These are phyloP conservation scores for Xylariaceae sp. DNA, from an alignment of 2,329 filamentous ascomycete species.

Conservation along the genomic window DNA sequence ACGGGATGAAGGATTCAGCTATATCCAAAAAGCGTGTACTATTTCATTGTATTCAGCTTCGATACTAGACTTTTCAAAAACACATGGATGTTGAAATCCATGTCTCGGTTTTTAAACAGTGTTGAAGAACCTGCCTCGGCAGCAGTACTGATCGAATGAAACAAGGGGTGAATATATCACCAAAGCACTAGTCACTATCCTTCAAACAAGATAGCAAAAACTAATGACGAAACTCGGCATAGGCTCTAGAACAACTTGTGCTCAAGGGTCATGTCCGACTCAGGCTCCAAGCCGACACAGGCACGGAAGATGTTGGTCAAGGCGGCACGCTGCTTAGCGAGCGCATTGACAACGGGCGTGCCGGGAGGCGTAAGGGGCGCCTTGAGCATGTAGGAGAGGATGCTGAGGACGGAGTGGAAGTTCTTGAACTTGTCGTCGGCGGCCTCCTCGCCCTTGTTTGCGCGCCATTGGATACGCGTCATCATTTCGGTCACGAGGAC, in stretches of 20 bases:
- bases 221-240: neutral
- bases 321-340: conserved; percentile 92
- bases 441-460: conserved; percentile 46
- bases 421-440: conserved; percentile 68
- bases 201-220: neutral
- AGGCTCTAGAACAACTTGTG: conserved; percentile 79
- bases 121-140: conserved; percentile 13
- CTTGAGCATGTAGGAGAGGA: conserved; percentile 99
- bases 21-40: neutral
- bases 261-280: conserved; percentile 98
- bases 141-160: conserved; percentile 5
- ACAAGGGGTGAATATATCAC: no score
- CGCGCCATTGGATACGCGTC: conserved; percentile 94
- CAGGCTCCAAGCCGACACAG: conserved; percentile 91
- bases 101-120: neutral
- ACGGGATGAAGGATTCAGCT: neutral
- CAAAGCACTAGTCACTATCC: neutral
- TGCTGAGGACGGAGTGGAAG: conserved; percentile 95
- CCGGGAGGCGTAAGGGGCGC: conserved; percentile 90
- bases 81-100: conserved; percentile 19
- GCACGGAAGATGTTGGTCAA: conserved; percentile 98
- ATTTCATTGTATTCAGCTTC: conserved; percentile 7
- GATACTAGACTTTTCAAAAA: neutral
- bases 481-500: conserved; percentile 94
- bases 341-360: conserved; percentile 89